Evolutionary conservation across 441 rosid genomes (phyloP).

Genomic region (Populus tomentosa): DNA sequence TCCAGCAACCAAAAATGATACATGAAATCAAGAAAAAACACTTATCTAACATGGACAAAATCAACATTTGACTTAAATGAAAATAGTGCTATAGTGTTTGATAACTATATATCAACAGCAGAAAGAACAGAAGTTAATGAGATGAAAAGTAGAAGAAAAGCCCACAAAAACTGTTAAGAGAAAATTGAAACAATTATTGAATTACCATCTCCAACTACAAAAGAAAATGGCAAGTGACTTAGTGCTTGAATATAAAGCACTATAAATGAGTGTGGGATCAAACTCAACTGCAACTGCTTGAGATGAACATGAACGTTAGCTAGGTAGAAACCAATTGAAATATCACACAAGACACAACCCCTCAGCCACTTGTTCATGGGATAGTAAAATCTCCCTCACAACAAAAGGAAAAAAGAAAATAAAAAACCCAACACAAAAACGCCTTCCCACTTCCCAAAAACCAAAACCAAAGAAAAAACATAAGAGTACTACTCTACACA

Average conservation of each 20-base stretch:
- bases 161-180: slow-evolving; percentile 2
- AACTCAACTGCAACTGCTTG: not conserved
- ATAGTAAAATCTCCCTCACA: not conserved
- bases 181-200: slow-evolving; percentile 22
- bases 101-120: not conserved
- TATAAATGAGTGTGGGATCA: slow-evolving; percentile 13
- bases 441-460: slow-evolving; percentile 28
- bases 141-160: not conserved
- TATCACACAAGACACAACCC: not conserved
- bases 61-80: slow-evolving; percentile 1
- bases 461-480: slow-evolving; percentile 20
- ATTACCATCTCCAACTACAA: slow-evolving; percentile 12
- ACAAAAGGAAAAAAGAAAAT: not conserved
- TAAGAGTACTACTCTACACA: slow-evolving; percentile 19
- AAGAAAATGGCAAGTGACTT: slow-evolving; percentile 5
- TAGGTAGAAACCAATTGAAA: not conserved
- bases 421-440: slow-evolving; percentile 9
- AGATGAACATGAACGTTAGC: slow-evolving; percentile 3
- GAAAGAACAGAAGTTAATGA: slow-evolving; percentile 5
- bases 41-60: not conserved
- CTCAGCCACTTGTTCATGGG: slow-evolving; percentile 10
- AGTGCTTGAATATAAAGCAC: not conserved
- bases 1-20: slow-evolving; percentile 21
- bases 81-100: slow-evolving; percentile 3
- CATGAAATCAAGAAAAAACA: slow-evolving; percentile 34